Evolutionary conservation across 345 rosid genomes (phyloP), one percentile per base, ranked within the genome.

Genomic region (Clarkia xantiana): DNA sequence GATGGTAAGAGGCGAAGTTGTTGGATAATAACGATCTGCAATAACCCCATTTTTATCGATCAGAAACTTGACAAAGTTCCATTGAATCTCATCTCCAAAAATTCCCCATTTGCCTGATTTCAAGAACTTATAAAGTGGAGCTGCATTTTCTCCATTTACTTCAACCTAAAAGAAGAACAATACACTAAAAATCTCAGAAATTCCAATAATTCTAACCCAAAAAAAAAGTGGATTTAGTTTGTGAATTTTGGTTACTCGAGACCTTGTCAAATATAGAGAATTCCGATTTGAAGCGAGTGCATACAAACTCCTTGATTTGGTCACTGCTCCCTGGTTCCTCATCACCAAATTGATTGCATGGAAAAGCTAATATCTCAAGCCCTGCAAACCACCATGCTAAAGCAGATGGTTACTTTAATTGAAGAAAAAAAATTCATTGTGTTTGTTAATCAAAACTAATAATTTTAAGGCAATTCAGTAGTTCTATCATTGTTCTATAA

Each of bases 51-150:
- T 76, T 58, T 73, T 78, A 43, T 77, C 78, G n/a, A 84, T 87
- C 54, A 86, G 75, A 73, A 91, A 86, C 74, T 91, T 91, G 58
- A 91, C 76, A 51, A 91, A 86, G 68, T 91, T 91, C 93, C 94
- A 86, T 53, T 90, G 94, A 52, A 91, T 81, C 17, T 74, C 75
- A 11, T 91, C 96, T 13, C 89, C 78, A 8, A 90, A 79, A 39
- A 83, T 58, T 57, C 91, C 93, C 77, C 94, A 81, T 72, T 86
- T 77, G 49, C 94, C 91, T 1, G 80, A 74, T 71, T 90, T 90
- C 52, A 86, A 59, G 73, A 74, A 86, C 65, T 80, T 71, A 73
- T 81, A 90, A 13, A 86, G 63, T 34, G 89, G 82, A 52, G 75
- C 83, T 56, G 84, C 80, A 45, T 68, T 66, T 29, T 71, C 71